These are phyloP conservation scores for Paragyromitra xinjiangensis DNA, from an alignment of 495 filamentous ascomycete species.

Conservation along the genomic window DNA sequence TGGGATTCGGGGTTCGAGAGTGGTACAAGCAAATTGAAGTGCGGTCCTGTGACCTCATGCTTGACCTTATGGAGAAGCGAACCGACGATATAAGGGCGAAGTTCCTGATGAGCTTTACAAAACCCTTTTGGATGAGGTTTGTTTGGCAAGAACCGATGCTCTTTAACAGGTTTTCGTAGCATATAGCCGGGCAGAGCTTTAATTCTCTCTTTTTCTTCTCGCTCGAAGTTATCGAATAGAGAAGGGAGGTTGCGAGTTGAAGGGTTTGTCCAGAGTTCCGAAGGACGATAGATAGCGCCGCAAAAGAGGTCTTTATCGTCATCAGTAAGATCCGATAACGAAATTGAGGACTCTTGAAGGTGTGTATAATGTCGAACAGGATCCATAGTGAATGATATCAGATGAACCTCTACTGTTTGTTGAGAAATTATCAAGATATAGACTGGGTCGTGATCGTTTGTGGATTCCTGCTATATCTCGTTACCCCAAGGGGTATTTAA, in stretches of 20 bases:
- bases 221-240: constrained; percentile 23
- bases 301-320: constrained; percentile 45
- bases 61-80: constrained; percentile 45
- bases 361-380: constrained; percentile 22
- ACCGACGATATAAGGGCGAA: constrained; percentile 46
- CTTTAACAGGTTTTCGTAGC: constrained; percentile 27
- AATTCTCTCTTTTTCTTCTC: constrained; percentile 37
- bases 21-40: constrained; percentile 46
- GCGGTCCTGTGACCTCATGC: constrained; percentile 39
- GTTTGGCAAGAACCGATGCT: constrained; percentile 29
- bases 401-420: constrained; percentile 23
- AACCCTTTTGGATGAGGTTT: constrained; percentile 38
- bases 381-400: constrained; percentile 34
- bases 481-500: constrained; percentile 36
- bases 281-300: constrained; percentile 37
- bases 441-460: constrained; percentile 18
- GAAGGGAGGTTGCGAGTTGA: constrained; percentile 19
- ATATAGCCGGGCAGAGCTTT: constrained; percentile 35
- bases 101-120: constrained; percentile 34
- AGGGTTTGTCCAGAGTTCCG: constrained; percentile 26
- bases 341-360: constrained; percentile 29
- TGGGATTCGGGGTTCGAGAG: constrained; percentile 28
- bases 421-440: constrained; percentile 28
- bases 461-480: constrained; percentile 1
- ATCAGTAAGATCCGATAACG: constrained; percentile 36